Conservation (phyloP, 371 early-diverging fungal genomes). For the Lichtheimia ornata region DNA sequence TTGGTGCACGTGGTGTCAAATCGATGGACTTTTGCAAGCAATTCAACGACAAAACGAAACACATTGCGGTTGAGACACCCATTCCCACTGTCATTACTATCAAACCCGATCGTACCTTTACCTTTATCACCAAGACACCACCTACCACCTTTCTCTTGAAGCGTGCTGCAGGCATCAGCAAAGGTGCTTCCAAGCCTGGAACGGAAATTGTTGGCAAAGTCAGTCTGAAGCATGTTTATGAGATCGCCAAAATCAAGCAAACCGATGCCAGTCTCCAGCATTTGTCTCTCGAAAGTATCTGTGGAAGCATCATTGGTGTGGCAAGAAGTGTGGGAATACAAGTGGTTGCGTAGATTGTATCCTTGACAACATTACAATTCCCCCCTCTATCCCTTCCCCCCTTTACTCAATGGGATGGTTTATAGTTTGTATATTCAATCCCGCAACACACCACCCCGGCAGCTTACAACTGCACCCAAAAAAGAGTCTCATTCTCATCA, state of each 20-base stretch:
- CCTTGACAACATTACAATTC: not conserved
- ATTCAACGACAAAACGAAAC: constrained; percentile 96
- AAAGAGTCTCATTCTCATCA: no score
- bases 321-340: constrained; percentile 87
- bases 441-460: no score
- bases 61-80: constrained; percentile 81
- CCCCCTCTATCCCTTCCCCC: not conserved
- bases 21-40: constrained; percentile 98
- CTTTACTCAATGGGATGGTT: not conserved
- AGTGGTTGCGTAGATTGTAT: constrained; percentile 64
- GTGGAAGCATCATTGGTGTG: constrained; percentile 77
- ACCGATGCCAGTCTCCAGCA: constrained; percentile 80
- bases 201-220: constrained; percentile 78
- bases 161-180: constrained; percentile 88
- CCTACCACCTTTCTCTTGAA: constrained; percentile 89
- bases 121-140: constrained; percentile 87
- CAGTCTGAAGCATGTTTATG: constrained; percentile 91
- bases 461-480: no score
- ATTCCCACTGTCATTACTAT: constrained; percentile 84
- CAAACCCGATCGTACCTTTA: constrained; percentile 90
- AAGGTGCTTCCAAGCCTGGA: constrained; percentile 82
- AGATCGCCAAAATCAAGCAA: constrained; percentile 91
- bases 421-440: no score
- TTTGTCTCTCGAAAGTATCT: constrained; percentile 70
- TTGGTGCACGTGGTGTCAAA: constrained; percentile 97